Evolutionary conservation across 768 basidiomycete genomes (phyloP).

Genomic region (Naganishia vishniacii): DNA sequence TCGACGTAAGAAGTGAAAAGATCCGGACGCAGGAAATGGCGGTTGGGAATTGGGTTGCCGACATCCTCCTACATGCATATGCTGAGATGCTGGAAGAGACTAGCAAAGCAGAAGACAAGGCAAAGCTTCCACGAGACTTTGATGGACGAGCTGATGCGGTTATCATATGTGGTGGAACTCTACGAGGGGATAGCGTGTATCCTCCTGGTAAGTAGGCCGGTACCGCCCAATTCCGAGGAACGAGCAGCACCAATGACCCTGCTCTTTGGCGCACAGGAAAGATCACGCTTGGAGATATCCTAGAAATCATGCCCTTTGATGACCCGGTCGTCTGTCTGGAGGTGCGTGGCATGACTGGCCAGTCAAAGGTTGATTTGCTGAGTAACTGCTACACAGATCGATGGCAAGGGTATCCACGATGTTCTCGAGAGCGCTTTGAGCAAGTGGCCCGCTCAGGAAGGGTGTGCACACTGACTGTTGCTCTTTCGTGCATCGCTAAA

Average conservation of each 20-base stretch:
- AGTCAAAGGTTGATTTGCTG: not conserved
- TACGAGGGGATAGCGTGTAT: constrained; percentile 79
- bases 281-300: constrained; percentile 75
- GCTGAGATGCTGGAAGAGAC: constrained; percentile 42
- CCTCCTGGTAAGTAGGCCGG: constrained; percentile 73
- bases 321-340: constrained; percentile 77
- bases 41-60: constrained; percentile 68
- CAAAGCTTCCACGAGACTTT: constrained; percentile 34
- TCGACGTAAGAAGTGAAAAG: constrained; percentile 69
- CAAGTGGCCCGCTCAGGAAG: constrained; percentile 86
- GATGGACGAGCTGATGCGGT: constrained; percentile 68
- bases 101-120: constrained; percentile 53
- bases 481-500: not conserved
- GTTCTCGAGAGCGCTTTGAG: constrained; percentile 66
- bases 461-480: constrained; percentile 52
- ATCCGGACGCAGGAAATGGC: constrained; percentile 69
- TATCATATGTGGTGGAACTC: constrained; percentile 72
- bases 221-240: too few species aligned
- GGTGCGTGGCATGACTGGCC: constrained; percentile 48
- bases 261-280: constrained; percentile 52
- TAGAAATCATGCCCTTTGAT: constrained; percentile 83
- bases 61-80: constrained; percentile 71
- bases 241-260: not conserved
- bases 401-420: constrained; percentile 73
- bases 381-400: constrained; percentile 32